phyloP scores from a whole-genome alignment of 148 eudicot genomes.

The Cornus kousa region DNA sequence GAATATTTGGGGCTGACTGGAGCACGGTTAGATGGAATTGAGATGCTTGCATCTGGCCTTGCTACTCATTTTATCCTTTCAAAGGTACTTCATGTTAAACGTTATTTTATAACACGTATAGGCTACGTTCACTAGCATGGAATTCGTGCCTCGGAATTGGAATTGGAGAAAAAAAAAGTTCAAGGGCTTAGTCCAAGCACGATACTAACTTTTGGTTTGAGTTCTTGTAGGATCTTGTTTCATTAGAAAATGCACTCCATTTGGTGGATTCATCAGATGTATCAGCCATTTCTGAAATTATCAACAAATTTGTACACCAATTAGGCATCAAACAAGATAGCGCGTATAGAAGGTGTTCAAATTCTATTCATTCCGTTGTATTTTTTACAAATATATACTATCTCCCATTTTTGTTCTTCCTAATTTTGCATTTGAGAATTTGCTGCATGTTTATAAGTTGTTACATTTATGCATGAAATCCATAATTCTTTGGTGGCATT shows the following conservation, averaged over 20 bases:
- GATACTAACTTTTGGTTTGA: background rate
- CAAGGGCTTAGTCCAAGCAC: too few species aligned
- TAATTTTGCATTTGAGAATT: background rate
- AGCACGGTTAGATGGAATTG: conserved; percentile 25
- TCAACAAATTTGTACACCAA: conserved; percentile 11
- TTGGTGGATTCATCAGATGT: background rate
- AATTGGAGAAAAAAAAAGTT: too few species aligned
- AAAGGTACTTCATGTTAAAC: conserved; percentile 17
- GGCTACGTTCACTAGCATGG: too few species aligned
- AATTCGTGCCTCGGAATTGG: too few species aligned
- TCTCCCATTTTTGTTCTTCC: background rate
- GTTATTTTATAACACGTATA: too few species aligned
- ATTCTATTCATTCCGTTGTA: background rate
- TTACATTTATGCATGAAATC: background rate
- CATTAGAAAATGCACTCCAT: conserved; percentile 19
- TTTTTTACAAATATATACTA: background rate
- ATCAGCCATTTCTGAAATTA: conserved; percentile 10
- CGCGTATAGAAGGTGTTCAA: conserved; percentile 13
- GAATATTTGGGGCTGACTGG: conserved; percentile 39
- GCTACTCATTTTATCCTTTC: conserved; percentile 39
- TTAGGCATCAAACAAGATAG: conserved; percentile 10
- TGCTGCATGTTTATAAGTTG: background rate
- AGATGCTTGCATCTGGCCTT: conserved; percentile 40
- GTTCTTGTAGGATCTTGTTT: conserved; percentile 16
- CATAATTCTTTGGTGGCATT: background rate